Base-by-base conservation (phyloP, 1,284 basidiomycete species). In the Stereum hirsutum region DNA sequence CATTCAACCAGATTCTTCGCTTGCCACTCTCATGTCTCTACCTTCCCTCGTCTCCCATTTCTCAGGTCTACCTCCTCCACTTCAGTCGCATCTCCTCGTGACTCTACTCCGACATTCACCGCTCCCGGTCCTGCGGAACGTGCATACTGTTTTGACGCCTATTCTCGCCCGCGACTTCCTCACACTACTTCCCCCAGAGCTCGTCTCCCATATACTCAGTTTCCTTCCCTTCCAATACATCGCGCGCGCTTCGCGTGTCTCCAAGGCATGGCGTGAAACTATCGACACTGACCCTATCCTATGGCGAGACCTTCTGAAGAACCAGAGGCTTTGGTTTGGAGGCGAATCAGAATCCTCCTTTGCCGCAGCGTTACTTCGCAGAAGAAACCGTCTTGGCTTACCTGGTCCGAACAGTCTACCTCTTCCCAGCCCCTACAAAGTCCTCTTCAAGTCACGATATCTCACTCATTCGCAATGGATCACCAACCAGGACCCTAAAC, bases 81-180 rank as follows among this genome's bases (percentile, higher is more conserved):
- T 92, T 23, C 89, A 93, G 64, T 88, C 88, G 1, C 88, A 92
- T 59, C 77, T 91, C 52, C 73, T 93, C 39, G 76, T 92, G 47
- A 87, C 84, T 20, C 76, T 93, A 46, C 68, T 93, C 33, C 81
- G 86, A 48, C 85, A 89, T 54, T 89, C 89, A 10, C 81, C 89
- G 2, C 71, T 92, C 14, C 80, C 87, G 6, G 89, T 92, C 33
- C 67, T 93, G 24, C 81, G 89, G 43, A 85, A 81, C 4, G 63
- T 92, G 12, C 85, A 92, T 57, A 82, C 83, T 35, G 81, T 93
- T 48, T 69, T 93, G 51, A 82, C 83, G 0, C 88, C 89, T 24
- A 89, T 86, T 6, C 69, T 93, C 21, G 86, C 88, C 17, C 81
- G 89, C 52, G 90, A 93, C 61, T 93, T 92, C 58, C 70, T 93